Conservation (phyloP, 164 flowering plant genomes). For the Hamamelis virginiana region DNA sequence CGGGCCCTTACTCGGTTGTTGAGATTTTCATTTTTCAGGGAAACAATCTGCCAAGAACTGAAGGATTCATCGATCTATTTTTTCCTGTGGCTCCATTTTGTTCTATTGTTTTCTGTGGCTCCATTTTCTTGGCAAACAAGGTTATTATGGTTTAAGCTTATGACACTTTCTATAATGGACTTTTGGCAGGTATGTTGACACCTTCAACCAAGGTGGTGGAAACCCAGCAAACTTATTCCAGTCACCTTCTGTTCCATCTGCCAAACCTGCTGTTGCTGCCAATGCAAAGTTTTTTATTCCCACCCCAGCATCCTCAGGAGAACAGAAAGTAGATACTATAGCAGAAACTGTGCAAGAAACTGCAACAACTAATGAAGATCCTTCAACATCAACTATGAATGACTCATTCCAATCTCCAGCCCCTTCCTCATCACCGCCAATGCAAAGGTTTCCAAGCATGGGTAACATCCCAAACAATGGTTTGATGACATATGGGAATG, state of each 20-base stretch:
- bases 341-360: conserved; percentile 35
- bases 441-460: conserved; percentile 79
- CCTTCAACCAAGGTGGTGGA: conserved; percentile 85
- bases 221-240: conserved; percentile 55
- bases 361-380: conserved; percentile 27
- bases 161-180: conserved; percentile 2
- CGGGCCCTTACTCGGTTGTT: no score
- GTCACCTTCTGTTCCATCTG: conserved; percentile 63
- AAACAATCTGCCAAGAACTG: no score
- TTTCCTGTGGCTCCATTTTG: no score
- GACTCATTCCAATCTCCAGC: conserved; percentile 35
- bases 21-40: no score
- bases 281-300: conserved; percentile 83
- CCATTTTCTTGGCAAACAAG: not conserved
- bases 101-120: no score
- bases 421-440: conserved; percentile 25
- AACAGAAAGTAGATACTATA: conserved; percentile 33
- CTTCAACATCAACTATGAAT: conserved; percentile 31
- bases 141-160: not conserved
- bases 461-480: conserved; percentile 41
- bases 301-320: conserved; percentile 37
- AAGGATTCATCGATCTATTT: no score
- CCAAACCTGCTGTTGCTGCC: conserved; percentile 46
- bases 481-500: conserved; percentile 15
- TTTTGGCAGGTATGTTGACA: conserved; percentile 89